phyloP scores from a whole-genome alignment of 1,139 yeast genomes.

The Nadsonia starkeyi-henricii region DNA sequence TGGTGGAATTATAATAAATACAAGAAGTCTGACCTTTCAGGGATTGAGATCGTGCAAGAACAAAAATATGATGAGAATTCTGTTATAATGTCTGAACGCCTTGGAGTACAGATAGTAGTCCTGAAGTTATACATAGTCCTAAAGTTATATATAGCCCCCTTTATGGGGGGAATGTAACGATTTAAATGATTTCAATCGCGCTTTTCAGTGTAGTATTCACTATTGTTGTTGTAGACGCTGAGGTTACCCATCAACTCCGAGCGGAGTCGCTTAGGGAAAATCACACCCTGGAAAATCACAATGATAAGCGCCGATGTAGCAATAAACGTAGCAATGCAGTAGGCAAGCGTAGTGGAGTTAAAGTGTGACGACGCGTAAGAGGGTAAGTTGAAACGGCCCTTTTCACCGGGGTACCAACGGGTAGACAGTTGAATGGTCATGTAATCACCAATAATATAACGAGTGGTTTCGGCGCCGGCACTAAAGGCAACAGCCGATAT shows the following conservation, averaged over 20 bases:
- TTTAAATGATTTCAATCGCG: neutral
- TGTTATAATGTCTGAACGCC: too few relatives aligned
- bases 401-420: slow-evolving; percentile 33
- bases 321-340: slow-evolving; percentile 9
- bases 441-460: slow-evolving; percentile 52
- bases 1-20: too few relatives aligned
- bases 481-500: slow-evolving; percentile 52
- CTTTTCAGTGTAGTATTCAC: neutral
- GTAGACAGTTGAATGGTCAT: slow-evolving; percentile 45
- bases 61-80: too few relatives aligned
- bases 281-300: slow-evolving; percentile 12
- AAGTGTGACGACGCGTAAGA: slow-evolving; percentile 1
- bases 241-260: slow-evolving; percentile 6
- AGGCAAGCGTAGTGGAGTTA: slow-evolving; percentile 3
- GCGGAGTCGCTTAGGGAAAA: slow-evolving; percentile 14
- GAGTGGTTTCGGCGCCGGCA: slow-evolving; percentile 33
- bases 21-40: too few relatives aligned
- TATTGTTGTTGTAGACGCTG: neutral
- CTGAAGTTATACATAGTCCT: too few relatives aligned
- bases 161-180: too few relatives aligned
- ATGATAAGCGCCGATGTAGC: slow-evolving; percentile 12
- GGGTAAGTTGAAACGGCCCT: slow-evolving; percentile 3
- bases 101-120: too few relatives aligned
- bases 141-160: too few relatives aligned
- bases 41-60: too few relatives aligned